Conservation (phyloP, 768 basidiomycete genomes). For the Trametes maxima region DNA sequence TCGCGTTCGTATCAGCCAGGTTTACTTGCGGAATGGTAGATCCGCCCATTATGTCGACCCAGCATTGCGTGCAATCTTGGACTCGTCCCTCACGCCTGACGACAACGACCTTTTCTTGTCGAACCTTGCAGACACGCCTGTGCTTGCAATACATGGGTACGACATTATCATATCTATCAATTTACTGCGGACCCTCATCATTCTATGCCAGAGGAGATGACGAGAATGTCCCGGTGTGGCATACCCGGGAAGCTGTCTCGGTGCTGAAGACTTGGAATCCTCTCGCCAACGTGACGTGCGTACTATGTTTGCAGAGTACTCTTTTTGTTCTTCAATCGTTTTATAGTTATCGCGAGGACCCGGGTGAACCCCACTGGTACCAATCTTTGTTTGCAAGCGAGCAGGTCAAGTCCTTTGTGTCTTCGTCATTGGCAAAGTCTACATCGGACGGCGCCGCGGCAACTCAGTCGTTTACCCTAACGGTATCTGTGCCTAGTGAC, state of each 20-base stretch:
- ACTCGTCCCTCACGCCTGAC: constrained; percentile 74
- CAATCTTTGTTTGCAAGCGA: constrained; percentile 55
- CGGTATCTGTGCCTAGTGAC: constrained; percentile 68
- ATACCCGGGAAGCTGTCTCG: constrained; percentile 67
- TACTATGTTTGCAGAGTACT: background rate
- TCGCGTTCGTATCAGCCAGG: background rate
- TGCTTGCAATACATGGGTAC: constrained; percentile 81
- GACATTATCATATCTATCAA: background rate
- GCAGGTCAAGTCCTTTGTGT: constrained; percentile 59
- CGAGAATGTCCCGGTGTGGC: constrained; percentile 87
- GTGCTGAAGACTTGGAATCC: constrained; percentile 61
- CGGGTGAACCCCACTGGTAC: constrained; percentile 73
- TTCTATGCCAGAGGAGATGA: constrained; percentile 60
- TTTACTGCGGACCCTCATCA: background rate
- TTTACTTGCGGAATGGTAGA: constrained; percentile 33
- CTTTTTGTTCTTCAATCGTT: background rate
- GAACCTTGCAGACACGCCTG: constrained; percentile 69
- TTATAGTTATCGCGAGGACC: constrained; percentile 62
- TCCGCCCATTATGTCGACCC: constrained; percentile 83
- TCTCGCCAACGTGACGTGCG: constrained; percentile 55
- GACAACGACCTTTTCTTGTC: constrained; percentile 87
- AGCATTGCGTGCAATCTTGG: constrained; percentile 66
- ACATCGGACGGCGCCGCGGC: constrained; percentile 6
- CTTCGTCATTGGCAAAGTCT: constrained; percentile 28
- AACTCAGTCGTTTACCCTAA: constrained; percentile 61